phyloP scores from a whole-genome alignment of 441 rosid genomes.

The Euphorbia schlechtendalii region DNA sequence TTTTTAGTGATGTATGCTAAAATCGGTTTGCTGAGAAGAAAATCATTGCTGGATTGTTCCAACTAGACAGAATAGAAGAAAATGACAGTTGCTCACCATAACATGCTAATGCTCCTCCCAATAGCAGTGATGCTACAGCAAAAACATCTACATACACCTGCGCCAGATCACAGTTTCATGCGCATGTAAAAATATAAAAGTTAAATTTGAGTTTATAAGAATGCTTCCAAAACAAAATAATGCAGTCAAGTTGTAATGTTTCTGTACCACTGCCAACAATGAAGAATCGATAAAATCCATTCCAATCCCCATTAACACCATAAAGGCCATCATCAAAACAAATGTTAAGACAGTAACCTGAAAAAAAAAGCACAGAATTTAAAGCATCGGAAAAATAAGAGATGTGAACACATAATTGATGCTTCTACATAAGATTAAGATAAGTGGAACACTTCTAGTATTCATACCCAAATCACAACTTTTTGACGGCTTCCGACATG shows the following conservation, averaged over 20 bases:
- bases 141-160: conserved; percentile 51
- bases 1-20: background rate
- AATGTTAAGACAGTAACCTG: conserved; percentile 43
- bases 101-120: conserved; percentile 58
- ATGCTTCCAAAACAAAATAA: background rate
- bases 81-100: conserved; percentile 42
- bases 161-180: conserved; percentile 19
- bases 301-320: conserved; percentile 53
- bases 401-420: conserved; percentile 7
- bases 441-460: conserved; percentile 6
- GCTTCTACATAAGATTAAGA: conserved; percentile 6
- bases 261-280: conserved; percentile 43
- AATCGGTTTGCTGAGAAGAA: background rate
- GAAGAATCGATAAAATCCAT: conserved; percentile 40
- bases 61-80: background rate
- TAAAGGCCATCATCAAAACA: conserved; percentile 41
- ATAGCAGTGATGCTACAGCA: conserved; percentile 34
- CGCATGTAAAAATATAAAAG: background rate
- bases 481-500: conserved; percentile 64
- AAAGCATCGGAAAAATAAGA: background rate
- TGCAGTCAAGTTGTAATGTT: conserved; percentile 9
- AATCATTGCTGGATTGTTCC: background rate
- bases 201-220: too few relatives aligned
- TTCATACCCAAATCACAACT: conserved; percentile 50
- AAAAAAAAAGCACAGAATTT: conserved; percentile 8